These are phyloP conservation scores for Verticillium nonalfalfae DNA, from an alignment of 2,329 filamentous ascomycete species.

Conservation along the genomic window DNA sequence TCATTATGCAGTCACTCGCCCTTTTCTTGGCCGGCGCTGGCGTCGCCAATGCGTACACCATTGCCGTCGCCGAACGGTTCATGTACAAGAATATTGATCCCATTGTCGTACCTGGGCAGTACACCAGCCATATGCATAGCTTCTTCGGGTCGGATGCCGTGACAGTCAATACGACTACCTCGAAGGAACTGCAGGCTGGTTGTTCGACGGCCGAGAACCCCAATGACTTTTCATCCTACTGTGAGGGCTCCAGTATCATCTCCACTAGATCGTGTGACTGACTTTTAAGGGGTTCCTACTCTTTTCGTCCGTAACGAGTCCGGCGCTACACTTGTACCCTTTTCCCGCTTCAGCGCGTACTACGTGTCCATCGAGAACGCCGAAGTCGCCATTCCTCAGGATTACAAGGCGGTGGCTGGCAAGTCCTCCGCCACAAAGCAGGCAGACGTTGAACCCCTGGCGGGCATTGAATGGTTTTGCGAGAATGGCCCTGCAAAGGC, in stretches of 20 bases:
- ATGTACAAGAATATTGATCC: slow-evolving; percentile 26
- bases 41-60: slow-evolving; percentile 16
- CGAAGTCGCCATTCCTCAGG: slow-evolving; percentile 36
- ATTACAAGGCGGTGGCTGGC: slow-evolving; percentile 34
- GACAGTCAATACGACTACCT: slow-evolving; percentile 19
- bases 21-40: slow-evolving; percentile 7
- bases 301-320: slow-evolving; percentile 26
- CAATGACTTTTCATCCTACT: slow-evolving; percentile 40
- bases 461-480: slow-evolving; percentile 19
- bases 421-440: slow-evolving; percentile 23
- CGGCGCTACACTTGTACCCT: slow-evolving; percentile 22
- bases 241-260: slow-evolving; percentile 12
- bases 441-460: slow-evolving; percentile 10
- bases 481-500: slow-evolving; percentile 17
- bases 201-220: slow-evolving; percentile 38
- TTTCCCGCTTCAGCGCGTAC: slow-evolving; percentile 36
- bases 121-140: slow-evolving; percentile 23
- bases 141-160: slow-evolving; percentile 28
- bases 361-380: slow-evolving; percentile 33
- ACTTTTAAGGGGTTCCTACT: slow-evolving; percentile 27
- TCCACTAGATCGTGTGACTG: neutral
- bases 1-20: slow-evolving; percentile 3
- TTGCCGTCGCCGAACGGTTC: slow-evolving; percentile 14
- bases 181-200: slow-evolving; percentile 27
- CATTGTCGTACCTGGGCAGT: slow-evolving; percentile 21